A percentile compares a stretch with the other conserved stretches of the same genome.
Conservation (phyloP, 176 grass and related monocot species). For the Zoysia japonica region DNA sequence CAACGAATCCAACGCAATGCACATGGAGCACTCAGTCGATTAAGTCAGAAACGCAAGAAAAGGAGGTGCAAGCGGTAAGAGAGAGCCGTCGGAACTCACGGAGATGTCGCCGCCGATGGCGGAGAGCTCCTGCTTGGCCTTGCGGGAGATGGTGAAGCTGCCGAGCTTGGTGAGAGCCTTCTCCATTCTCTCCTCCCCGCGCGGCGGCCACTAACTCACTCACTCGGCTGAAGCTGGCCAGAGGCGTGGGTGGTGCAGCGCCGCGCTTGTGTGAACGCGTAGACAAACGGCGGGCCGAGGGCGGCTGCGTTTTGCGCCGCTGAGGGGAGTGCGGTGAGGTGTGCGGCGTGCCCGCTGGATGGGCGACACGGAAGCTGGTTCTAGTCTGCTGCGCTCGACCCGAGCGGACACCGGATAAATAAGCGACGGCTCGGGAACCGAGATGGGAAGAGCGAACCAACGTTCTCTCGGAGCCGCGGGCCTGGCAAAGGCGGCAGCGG, state of each 20-base stretch:
- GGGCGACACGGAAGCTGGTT: conserved; percentile 37
- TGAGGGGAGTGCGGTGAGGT: not conserved
- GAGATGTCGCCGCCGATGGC: conserved; percentile 93
- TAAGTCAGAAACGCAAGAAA: not conserved
- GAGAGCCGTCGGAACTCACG: conserved; percentile 39
- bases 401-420: not conserved
- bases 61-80: not conserved
- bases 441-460: not conserved
- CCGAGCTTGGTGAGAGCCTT: conserved; percentile 80
- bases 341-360: conserved; percentile 11
- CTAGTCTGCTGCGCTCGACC: conserved; percentile 12
- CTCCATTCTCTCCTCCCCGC: conserved; percentile 52
- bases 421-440: not conserved
- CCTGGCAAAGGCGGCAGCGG: not conserved
- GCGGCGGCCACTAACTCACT: not conserved
- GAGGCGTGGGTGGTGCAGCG: not conserved
- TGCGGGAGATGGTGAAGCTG: conserved; percentile 87
- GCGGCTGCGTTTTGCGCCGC: not conserved
- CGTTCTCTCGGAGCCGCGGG: not conserved
- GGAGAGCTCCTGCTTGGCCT: conserved; percentile 95
- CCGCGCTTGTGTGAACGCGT: not conserved
- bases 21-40: not conserved
- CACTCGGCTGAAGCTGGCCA: not conserved
- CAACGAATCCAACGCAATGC: conserved; percentile 13
- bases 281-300: not conserved